Base-by-base conservation (phyloP, 345 rosid species). In the Brassica carinata region DNA sequence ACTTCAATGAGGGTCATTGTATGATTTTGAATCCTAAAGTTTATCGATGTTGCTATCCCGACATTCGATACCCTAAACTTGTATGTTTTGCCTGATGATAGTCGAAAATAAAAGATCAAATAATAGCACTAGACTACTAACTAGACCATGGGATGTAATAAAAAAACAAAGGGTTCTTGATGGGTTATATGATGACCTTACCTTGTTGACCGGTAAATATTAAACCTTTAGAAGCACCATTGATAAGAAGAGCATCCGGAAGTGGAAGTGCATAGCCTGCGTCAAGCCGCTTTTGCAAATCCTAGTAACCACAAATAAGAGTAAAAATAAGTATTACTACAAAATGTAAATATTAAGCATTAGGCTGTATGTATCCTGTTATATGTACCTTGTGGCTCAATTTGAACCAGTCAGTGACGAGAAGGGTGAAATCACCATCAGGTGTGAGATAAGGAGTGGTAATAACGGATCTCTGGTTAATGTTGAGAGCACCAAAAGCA, bases 21-120 rank as follows among this genome's bases (percentile, higher is more conserved):
- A 71, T 93, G 98, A 65, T 90, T 89, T 78, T 93, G 97, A 84
- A 95, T 87, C 81, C 94, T 87, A 85, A 95, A 90, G 79, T 95
- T 95, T 59, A 93, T 81, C 5, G 99, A 87, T 57, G 90, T 86
- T 3, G 89, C 81, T 63, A 83, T 86, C 1, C 99, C 98, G 34
- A 93, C 89, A 68, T 95, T 95, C 8, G 96, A 87, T 40, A 93
- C 79, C 80, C 96, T 81, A 67, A 95, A 90, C 83, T 69, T 90
- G 76, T 90, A 91, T 8, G 85, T 87, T 81, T 93, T 88, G 38
- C 96, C 98, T 95, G 83, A 55, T 71, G 34, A 66, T 31, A 75
- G 14, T 57, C 27, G 11, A 18, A 17, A 57, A 57, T 57, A 57
- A 17, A 17, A 18, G 27, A 57, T 57, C 61, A 57, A 18, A 18